A percentile compares a stretch with the other conserved stretches of the same genome.
phyloP scores from a whole-genome alignment of 148 eudicot species.

The Euryodendron excelsum region DNA sequence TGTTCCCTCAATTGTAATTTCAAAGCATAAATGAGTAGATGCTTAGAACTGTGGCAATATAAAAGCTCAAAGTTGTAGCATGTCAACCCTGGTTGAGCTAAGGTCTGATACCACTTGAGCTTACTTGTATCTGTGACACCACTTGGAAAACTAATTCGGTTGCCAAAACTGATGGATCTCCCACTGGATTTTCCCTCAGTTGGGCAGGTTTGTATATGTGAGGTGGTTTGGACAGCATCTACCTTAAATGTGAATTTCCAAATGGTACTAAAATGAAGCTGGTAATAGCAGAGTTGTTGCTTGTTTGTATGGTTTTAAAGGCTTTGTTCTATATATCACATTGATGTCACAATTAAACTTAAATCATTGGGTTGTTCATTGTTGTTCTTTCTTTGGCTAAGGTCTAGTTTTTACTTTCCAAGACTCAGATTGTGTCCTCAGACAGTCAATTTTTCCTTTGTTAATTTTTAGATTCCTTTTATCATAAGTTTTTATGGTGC shows the following conservation, averaged over 20 bases:
- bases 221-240: neutral
- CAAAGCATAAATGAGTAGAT: too few species aligned
- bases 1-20: too few species aligned
- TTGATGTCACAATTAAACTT: neutral
- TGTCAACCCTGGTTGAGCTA: too few species aligned
- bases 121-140: neutral
- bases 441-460: neutral
- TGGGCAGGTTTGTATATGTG: neutral
- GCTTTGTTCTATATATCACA: neutral
- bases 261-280: neutral
- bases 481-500: neutral
- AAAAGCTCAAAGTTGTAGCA: too few species aligned
- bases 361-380: neutral
- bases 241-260: neutral
- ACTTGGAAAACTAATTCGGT: neutral
- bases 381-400: neutral
- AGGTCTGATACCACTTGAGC: too few species aligned
- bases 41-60: too few species aligned
- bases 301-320: neutral
- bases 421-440: neutral
- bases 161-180: neutral
- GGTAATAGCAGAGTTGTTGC: neutral
- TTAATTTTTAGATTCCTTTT: neutral
- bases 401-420: slow-evolving; percentile 1
- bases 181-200: neutral